Evolutionary conservation across 2,329 filamentous ascomycete species (phyloP), one percentile per base, ranked within the genome.

Genomic region (Elsinoe fawcettii): DNA sequence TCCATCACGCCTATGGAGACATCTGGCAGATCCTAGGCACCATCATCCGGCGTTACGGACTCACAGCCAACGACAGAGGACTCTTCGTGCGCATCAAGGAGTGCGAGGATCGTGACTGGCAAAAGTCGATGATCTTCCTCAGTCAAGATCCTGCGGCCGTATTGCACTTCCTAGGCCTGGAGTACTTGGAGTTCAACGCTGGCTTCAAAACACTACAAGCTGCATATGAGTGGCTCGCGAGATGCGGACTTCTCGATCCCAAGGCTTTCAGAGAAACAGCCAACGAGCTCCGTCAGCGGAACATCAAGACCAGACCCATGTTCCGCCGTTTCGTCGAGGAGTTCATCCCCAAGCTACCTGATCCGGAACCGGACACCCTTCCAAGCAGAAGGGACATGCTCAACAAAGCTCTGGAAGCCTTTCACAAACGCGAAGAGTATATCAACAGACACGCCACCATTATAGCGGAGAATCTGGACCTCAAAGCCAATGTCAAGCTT

Each of bases 1-100:
- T 90, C 71, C 82, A 82, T 62, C 77, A 85, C 37, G 79, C 81
- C 0, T 88, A 92, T 63, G 85, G 86, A n/a, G 88, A 92, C 63
- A 65, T 83, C 1, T 84, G 84, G 77, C 86, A 81, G 59, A 76
- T 84, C 7, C 66, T 92, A 0, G 85, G 87, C 4, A 75, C 79
- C 16, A 80, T 77, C 7, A 81, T 88, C 60, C 78, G 84, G 0
- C 79, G 78, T 0, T 53, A 58, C 34, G 54, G 56, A n/a, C 79
- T 82, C 34, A 86, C 81, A 0, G 73, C 82, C 22, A 85, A 83
- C 62, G 80, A 88, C 53, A 69, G 67, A 11, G 86, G 82, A 1
- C 69, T 93, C 1, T 82, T 79, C 66, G 63, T 92, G 0, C 80
- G 86, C 0, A 77, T 91, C 14, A 76, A 79, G 3, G 84, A 89